phyloP scores from a whole-genome alignment of 352 stramenopile genomes.

The Globisporangium canariense region DNA sequence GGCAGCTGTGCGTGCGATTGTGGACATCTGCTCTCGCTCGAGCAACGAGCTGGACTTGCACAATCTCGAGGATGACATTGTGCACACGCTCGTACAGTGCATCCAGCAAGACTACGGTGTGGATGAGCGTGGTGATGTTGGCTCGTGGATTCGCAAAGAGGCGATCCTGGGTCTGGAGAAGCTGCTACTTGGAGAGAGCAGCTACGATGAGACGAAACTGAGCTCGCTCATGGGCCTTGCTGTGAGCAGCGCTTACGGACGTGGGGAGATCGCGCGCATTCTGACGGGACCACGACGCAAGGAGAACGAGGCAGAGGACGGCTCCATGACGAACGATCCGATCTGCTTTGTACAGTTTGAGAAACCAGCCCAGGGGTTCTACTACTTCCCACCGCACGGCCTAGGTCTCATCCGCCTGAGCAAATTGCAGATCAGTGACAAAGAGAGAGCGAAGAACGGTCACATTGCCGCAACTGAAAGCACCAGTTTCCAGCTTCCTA shows the following conservation, averaged over 20 bases:
- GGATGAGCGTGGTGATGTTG: constrained; percentile 97
- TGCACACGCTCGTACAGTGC: constrained; percentile 81
- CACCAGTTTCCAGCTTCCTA: constrained; percentile 23
- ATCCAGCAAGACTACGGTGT: constrained; percentile 94
- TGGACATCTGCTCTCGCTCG: constrained; percentile 72
- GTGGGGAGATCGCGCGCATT: constrained; percentile 36
- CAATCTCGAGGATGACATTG: constrained; percentile 55
- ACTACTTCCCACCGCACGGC: constrained; percentile 67
- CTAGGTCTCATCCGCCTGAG: constrained; percentile 45
- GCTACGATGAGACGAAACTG: constrained; percentile 28
- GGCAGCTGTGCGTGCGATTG: constrained; percentile 91
- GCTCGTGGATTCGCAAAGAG: constrained; percentile 95
- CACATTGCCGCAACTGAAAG: constrained; percentile 2
- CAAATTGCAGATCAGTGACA: constrained; percentile 21
- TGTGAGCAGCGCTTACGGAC: constrained; percentile 38
- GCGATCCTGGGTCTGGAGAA: constrained; percentile 90
- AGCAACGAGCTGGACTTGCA: constrained; percentile 41
- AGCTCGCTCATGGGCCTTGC: constrained; percentile 30
- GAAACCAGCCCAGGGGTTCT: constrained; percentile 56
- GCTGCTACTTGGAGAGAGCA: constrained; percentile 54
- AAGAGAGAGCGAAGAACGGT: constrained; percentile 1
- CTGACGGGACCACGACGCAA: constrained; percentile 20
- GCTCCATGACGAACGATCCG: constrained; percentile 20
- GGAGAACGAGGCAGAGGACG: constrained; percentile 21
- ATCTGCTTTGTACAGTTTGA: constrained; percentile 66